Percentiles rank a stretch among this genome's conserved stretches.
Conservation (phyloP, 495 filamentous ascomycete genomes). For the Bombardia bombarda region DNA sequence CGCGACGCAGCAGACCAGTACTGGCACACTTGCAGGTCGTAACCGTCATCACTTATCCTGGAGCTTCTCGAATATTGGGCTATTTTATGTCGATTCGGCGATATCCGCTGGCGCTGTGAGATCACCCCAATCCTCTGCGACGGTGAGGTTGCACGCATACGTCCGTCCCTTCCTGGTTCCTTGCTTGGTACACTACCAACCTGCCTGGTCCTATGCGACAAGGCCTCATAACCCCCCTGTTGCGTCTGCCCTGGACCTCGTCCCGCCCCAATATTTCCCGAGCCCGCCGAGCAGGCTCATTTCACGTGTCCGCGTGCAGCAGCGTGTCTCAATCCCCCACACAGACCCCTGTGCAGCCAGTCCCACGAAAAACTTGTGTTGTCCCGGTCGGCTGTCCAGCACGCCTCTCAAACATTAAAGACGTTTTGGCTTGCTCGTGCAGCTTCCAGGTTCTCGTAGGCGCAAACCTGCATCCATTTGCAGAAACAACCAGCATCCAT, state of each 20-base stretch:
- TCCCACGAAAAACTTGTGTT: slow-evolving; percentile 6
- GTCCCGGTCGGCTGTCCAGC: background rate
- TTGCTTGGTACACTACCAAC: too few relatives aligned
- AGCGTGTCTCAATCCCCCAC: slow-evolving; percentile 21
- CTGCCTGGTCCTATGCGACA: too few relatives aligned
- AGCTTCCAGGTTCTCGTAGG: background rate
- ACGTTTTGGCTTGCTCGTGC: background rate
- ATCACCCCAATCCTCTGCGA: background rate
- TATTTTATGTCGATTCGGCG: background rate
- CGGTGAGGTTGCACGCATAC: background rate
- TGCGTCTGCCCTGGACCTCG: slow-evolving; percentile 4
- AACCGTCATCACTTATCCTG: too few relatives aligned
- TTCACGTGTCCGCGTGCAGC: slow-evolving; percentile 23
- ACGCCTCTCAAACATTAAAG: background rate
- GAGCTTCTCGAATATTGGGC: background rate
- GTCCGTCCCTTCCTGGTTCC: background rate
- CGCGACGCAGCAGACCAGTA: too few relatives aligned
- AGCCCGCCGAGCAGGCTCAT: slow-evolving; percentile 1
- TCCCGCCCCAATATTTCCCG: slow-evolving; percentile 10
- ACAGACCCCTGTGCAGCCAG: slow-evolving; percentile 18
- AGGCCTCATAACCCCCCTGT: too few relatives aligned
- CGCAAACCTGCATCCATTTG: background rate
- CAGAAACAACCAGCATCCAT: background rate
- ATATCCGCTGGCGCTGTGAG: background rate
- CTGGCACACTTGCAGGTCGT: too few relatives aligned